Evolutionary conservation across 1,284 basidiomycete species (phyloP).

Genomic region (Neonothopanus nambi): DNA sequence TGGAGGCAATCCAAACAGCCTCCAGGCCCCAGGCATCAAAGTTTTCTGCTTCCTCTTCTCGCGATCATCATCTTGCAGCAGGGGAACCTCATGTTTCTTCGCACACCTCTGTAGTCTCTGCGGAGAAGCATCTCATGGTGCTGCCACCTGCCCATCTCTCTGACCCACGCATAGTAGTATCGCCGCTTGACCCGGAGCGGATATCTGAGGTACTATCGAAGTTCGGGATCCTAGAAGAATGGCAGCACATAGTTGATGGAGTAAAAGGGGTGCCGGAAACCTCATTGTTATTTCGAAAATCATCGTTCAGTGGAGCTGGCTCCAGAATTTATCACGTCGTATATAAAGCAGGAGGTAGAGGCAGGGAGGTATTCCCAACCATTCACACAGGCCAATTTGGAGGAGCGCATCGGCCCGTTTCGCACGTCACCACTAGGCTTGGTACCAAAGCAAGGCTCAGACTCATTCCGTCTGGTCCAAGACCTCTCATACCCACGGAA

Average conservation of each 20-base stretch:
- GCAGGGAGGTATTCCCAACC: slow-evolving; percentile 33
- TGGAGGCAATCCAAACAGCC: too few species aligned
- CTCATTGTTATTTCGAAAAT: slow-evolving; percentile 27
- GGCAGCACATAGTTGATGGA: background rate
- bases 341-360: slow-evolving; percentile 32
- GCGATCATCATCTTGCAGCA: too few species aligned
- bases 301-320: slow-evolving; percentile 28
- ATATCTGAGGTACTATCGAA: background rate
- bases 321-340: slow-evolving; percentile 23
- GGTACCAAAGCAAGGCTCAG: too few species aligned
- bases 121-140: too few species aligned
- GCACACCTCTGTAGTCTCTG: too few species aligned
- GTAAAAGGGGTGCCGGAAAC: too few species aligned
- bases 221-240: background rate
- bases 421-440: slow-evolving; percentile 36
- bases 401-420: slow-evolving; percentile 37
- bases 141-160: too few species aligned
- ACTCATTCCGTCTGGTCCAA: too few species aligned
- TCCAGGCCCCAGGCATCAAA: too few species aligned
- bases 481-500: slow-evolving; percentile 25
- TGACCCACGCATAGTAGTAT: background rate
- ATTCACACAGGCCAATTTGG: slow-evolving; percentile 27
- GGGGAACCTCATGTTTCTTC: too few species aligned
- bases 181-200: background rate
- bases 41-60: too few species aligned